These are phyloP conservation scores for Apiotrichum veenhuisii DNA, from an alignment of 1,284 basidiomycete genomes.

Conservation along the genomic window DNA sequence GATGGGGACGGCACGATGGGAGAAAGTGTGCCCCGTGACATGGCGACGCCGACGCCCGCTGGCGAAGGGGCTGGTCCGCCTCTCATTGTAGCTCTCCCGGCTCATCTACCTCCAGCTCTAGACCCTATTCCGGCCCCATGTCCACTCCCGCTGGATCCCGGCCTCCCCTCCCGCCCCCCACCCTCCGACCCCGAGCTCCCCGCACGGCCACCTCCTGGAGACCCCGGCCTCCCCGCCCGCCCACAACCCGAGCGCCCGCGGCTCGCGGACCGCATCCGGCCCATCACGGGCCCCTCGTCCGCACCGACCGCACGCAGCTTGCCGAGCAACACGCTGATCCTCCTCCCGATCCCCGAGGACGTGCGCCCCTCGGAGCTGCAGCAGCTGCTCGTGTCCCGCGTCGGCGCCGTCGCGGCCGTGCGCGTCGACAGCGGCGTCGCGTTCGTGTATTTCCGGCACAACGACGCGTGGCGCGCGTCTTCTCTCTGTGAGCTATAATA, in stretches of 20 bases:
- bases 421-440: background rate
- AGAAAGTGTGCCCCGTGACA: too few relatives aligned
- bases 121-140: too few relatives aligned
- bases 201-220: too few relatives aligned
- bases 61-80: too few relatives aligned
- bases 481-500: background rate
- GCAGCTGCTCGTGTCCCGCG: background rate
- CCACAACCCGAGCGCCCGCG: background rate
- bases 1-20: too few relatives aligned
- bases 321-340: background rate
- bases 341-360: background rate
- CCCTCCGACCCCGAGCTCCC: too few relatives aligned
- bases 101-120: too few relatives aligned
- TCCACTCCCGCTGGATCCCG: too few relatives aligned
- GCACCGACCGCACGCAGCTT: background rate
- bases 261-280: background rate
- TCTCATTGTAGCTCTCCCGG: too few relatives aligned
- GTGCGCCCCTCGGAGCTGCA: background rate
- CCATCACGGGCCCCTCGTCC: background rate
- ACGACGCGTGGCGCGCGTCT: background rate
- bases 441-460: background rate
- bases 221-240: too few relatives aligned
- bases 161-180: too few relatives aligned
- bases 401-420: background rate
- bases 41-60: too few relatives aligned